Evolutionary conservation across 2,329 filamentous ascomycete genomes (phyloP).

Genomic region (Microdochium bolleyi): DNA sequence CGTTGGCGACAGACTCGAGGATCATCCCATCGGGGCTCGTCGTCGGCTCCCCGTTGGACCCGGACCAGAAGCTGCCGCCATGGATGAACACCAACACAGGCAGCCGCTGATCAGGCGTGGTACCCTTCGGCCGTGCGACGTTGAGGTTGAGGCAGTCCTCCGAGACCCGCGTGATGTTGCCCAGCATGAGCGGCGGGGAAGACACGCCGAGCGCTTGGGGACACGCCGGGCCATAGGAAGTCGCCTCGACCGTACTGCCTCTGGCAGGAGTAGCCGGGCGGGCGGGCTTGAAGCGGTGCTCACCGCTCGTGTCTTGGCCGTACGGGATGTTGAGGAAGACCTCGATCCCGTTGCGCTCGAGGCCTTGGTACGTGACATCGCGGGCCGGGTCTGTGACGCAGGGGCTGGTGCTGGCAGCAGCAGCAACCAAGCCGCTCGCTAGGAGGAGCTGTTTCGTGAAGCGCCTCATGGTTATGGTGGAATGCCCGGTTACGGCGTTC

Average conservation of each 20-base stretch:
- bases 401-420: background rate
- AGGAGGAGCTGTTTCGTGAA: background rate
- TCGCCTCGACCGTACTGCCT: slow-evolving; percentile 14
- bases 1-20: slow-evolving; percentile 33
- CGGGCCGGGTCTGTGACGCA: background rate
- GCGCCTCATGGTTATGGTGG: background rate
- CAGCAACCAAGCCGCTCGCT: background rate
- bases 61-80: slow-evolving; percentile 23
- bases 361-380: background rate
- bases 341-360: slow-evolving; percentile 14
- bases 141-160: slow-evolving; percentile 27
- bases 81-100: slow-evolving; percentile 28
- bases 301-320: slow-evolving; percentile 33
- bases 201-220: slow-evolving; percentile 2
- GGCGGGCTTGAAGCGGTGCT: slow-evolving; percentile 34
- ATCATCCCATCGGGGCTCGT: slow-evolving; percentile 35
- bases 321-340: slow-evolving; percentile 41
- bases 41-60: slow-evolving; percentile 21
- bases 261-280: background rate
- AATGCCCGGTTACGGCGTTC: background rate
- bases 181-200: slow-evolving; percentile 3
- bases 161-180: slow-evolving; percentile 16
- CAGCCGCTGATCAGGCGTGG: slow-evolving; percentile 12
- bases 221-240: slow-evolving; percentile 11
- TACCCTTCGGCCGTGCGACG: slow-evolving; percentile 20